Evolutionary conservation across 2,329 filamentous ascomycete genomes (phyloP).

Genomic region (Thielaviopsis musarum): DNA sequence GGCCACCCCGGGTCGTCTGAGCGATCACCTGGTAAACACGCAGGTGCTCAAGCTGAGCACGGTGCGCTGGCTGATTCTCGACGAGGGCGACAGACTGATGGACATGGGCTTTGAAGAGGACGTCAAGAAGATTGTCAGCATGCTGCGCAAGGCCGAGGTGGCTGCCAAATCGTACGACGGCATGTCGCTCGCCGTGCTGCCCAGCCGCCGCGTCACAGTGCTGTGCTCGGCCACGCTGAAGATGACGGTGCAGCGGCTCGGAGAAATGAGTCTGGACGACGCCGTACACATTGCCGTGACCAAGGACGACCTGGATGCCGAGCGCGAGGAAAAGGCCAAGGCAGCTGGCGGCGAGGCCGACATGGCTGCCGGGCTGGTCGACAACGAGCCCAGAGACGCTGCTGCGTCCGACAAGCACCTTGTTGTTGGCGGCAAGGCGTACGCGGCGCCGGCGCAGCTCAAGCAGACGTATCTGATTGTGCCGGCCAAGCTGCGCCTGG

Average conservation of each 20-base stretch:
- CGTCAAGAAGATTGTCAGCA: conserved; percentile 68
- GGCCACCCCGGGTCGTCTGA: conserved; percentile 79
- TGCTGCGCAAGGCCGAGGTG: conserved; percentile 50
- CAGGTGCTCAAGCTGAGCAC: conserved; percentile 75
- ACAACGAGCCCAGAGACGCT: conserved; percentile 3
- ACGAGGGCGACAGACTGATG: conserved; percentile 97
- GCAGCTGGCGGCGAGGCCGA: conserved; percentile 18
- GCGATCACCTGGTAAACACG: conserved; percentile 85
- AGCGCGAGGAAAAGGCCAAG: conserved; percentile 21
- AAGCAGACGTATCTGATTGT: conserved; percentile 83
- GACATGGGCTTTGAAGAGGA: conserved; percentile 95
- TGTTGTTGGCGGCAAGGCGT: conserved; percentile 24
- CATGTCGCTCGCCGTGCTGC: conserved; percentile 44
- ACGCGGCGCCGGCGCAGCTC: conserved; percentile 76
- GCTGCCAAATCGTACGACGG: conserved; percentile 42
- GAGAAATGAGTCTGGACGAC: conserved; percentile 88
- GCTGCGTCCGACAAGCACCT: neutral
- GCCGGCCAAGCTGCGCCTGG: conserved; percentile 76
- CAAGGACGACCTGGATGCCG: conserved; percentile 28
- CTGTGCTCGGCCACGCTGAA: conserved; percentile 97
- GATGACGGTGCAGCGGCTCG: conserved; percentile 85
- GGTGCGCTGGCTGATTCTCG: conserved; percentile 83
- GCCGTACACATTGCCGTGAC: conserved; percentile 68
- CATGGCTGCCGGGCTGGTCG: conserved; percentile 1
- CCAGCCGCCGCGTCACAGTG: conserved; percentile 65